Evolutionary conservation across 352 stramenopile genomes (phyloP).

Genomic region (Globisporangium okanoganense): DNA sequence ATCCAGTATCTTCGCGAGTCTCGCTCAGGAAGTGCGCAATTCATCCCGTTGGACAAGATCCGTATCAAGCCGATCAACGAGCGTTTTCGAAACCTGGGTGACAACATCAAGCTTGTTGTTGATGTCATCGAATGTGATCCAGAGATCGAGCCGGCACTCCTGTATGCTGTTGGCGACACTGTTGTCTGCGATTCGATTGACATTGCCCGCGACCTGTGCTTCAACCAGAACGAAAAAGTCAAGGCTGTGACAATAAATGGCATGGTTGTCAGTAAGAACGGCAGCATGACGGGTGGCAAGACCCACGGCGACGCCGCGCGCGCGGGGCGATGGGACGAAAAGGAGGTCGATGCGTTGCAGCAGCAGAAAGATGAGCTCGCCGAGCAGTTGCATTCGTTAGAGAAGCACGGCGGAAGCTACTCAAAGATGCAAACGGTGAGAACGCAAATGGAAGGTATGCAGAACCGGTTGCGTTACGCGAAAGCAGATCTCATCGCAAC

Average conservation of each 20-base stretch:
- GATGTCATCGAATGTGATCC: slow-evolving; percentile 96
- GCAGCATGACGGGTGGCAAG: slow-evolving; percentile 97
- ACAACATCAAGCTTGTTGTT: slow-evolving; percentile 90
- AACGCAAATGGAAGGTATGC: slow-evolving; percentile 66
- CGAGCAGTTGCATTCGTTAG: slow-evolving; percentile 54
- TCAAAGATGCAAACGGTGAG: slow-evolving; percentile 58
- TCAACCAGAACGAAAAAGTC: slow-evolving; percentile 77
- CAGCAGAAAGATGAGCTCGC: slow-evolving; percentile 83
- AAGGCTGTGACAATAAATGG: slow-evolving; percentile 93
- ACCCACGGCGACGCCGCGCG: slow-evolving; percentile 82
- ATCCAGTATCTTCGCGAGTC: slow-evolving; percentile 95
- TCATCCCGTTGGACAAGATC: slow-evolving; percentile 97
- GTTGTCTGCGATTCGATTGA: slow-evolving; percentile 97
- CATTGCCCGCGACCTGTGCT: slow-evolving; percentile 85
- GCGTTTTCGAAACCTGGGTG: slow-evolving; percentile 89
- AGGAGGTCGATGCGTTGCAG: slow-evolving; percentile 86
- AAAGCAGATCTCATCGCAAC: slow-evolving; percentile 75
- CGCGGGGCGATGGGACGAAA: slow-evolving; percentile 91
- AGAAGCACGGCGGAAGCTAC: slow-evolving; percentile 69
- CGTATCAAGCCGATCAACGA: slow-evolving; percentile 90
- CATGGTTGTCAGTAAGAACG: slow-evolving; percentile 97
- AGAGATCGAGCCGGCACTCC: slow-evolving; percentile 90
- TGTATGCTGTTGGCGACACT: slow-evolving; percentile 95
- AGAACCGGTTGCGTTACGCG: slow-evolving; percentile 68
- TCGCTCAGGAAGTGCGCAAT: slow-evolving; percentile 92